A percentile compares a stretch with the other conserved stretches of the same genome.
These are phyloP conservation scores for Fraxinus sp. DNA, from an alignment of 305 asterid species.

Conservation along the genomic window DNA sequence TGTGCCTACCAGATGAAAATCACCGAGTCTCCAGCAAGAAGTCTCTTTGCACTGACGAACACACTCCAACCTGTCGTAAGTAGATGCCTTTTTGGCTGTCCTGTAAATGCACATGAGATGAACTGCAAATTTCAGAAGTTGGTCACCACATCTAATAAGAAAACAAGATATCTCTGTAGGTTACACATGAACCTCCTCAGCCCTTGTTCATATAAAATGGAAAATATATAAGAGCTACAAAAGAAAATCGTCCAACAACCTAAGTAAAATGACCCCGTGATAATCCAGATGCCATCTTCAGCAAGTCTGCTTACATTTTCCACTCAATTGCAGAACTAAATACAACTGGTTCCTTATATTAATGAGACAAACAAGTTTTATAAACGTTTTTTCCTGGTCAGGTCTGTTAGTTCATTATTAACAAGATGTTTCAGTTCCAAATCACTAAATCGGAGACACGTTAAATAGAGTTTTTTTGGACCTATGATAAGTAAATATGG, in stretches of 20 bases:
- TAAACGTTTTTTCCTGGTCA: not conserved
- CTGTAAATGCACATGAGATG: constrained; percentile 38
- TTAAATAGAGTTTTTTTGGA: not conserved
- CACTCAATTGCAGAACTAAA: not conserved
- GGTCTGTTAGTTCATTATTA: not conserved
- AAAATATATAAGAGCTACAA: not conserved
- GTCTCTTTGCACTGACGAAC: constrained; percentile 91
- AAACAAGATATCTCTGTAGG: not conserved
- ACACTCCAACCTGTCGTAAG: constrained; percentile 98
- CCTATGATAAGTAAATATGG: not conserved
- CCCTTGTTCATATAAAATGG: not conserved
- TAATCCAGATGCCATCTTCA: not conserved
- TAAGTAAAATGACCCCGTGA: not conserved
- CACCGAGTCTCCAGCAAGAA: constrained; percentile 90
- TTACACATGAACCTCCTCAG: not conserved
- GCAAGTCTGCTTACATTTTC: not conserved
- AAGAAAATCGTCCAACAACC: not conserved
- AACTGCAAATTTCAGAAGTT: constrained; percentile 15
- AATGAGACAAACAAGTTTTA: not conserved
- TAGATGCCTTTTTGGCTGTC: constrained; percentile 98
- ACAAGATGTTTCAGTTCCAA: not conserved
- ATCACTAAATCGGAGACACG: not conserved
- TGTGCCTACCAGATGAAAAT: constrained; percentile 84
- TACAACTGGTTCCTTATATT: not conserved
- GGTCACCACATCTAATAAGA: not conserved